phyloP scores from a whole-genome alignment of 352 stramenopile species.

The Pythium apleroticum region DNA sequence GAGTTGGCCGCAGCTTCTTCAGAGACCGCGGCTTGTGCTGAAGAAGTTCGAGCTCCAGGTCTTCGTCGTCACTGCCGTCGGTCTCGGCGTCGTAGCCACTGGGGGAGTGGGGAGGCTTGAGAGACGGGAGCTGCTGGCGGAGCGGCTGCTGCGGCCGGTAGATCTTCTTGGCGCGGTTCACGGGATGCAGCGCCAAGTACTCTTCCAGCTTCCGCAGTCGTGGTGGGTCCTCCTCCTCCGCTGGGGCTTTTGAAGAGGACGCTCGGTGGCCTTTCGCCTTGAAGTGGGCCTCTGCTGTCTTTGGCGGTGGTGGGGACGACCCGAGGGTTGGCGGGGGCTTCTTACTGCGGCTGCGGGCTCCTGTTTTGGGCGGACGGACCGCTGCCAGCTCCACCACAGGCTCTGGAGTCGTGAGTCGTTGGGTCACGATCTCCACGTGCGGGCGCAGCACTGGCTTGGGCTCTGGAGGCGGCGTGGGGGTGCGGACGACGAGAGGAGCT shows the following conservation, averaged over 20 bases:
- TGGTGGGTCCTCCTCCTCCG: constrained; percentile 5
- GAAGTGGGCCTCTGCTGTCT: not conserved
- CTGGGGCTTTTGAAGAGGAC: not conserved
- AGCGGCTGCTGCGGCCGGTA: constrained; percentile 11
- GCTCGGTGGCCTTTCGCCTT: not conserved
- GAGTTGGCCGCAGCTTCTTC: not conserved
- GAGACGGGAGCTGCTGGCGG: not conserved
- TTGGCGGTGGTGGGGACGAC: not conserved
- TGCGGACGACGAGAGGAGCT: not conserved
- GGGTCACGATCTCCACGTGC: not conserved
- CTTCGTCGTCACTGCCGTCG: constrained; percentile 2
- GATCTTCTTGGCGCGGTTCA: constrained; percentile 12
- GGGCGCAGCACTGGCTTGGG: not conserved
- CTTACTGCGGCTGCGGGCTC: not conserved
- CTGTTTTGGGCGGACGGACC: constrained; percentile 4
- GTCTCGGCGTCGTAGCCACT: constrained; percentile 21
- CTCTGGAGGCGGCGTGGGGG: not conserved
- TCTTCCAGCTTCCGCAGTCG: constrained; percentile 24
- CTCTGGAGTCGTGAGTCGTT: not conserved
- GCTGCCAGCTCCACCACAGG: not conserved
- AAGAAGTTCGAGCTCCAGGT: not conserved
- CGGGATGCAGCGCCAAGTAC: constrained; percentile 16
- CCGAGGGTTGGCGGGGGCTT: not conserved
- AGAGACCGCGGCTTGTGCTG: not conserved
- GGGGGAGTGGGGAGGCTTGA: not conserved